Evolutionary conservation across 2,329 filamentous ascomycete genomes (phyloP).

Genomic region (Claviceps sp.): DNA sequence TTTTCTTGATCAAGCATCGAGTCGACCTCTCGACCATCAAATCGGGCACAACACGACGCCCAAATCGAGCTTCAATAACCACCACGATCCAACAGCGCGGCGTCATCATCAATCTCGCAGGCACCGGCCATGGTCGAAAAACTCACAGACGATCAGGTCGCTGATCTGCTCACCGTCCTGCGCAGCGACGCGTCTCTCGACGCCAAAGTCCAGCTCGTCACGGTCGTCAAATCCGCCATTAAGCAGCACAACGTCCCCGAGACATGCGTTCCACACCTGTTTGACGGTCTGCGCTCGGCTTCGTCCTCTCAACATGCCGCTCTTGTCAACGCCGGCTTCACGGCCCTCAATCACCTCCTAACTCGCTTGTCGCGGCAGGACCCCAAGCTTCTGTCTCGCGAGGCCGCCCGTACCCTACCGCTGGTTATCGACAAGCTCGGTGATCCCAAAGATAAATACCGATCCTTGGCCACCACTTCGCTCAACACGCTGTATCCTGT

Average conservation of each 20-base stretch:
- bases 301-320: conserved; percentile 64
- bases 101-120: background rate
- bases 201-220: conserved; percentile 57
- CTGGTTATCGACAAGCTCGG: conserved; percentile 74
- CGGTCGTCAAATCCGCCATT: conserved; percentile 70
- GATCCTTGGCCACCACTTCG: conserved; percentile 59
- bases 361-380: conserved; percentile 80
- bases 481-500: conserved; percentile 65
- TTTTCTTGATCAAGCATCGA: too few relatives aligned
- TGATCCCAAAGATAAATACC: conserved; percentile 76
- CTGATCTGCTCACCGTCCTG: conserved; percentile 37
- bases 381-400: conserved; percentile 55
- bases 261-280: conserved; percentile 53
- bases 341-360: conserved; percentile 73
- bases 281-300: conserved; percentile 67
- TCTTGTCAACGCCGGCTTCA: conserved; percentile 73
- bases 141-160: conserved; percentile 45
- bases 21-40: background rate
- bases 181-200: conserved; percentile 54
- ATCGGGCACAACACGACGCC: background rate
- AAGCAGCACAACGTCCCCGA: conserved; percentile 88
- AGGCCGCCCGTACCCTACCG: conserved; percentile 59
- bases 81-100: background rate
- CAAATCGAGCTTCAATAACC: background rate
- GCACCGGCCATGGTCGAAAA: conserved; percentile 36